Evolutionary conservation across 2,329 filamentous ascomycete genomes (phyloP).

Genomic region (Neophaeococcomyces mojaviensis): DNA sequence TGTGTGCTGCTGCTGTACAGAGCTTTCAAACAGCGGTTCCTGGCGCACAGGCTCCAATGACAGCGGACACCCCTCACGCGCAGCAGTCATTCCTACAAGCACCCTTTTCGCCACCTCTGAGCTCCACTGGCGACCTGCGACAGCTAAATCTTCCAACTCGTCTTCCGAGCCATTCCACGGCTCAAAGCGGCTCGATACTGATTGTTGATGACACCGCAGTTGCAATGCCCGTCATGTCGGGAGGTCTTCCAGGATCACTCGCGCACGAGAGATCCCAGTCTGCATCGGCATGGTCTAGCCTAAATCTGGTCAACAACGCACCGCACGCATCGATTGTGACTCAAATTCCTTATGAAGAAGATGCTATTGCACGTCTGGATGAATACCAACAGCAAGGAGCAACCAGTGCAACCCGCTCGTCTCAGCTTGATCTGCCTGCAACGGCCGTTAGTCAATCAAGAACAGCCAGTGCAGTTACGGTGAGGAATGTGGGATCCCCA

Average conservation of each 20-base stretch:
- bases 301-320: not conserved
- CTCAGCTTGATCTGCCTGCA: not conserved
- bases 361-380: not conserved
- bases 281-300: not conserved
- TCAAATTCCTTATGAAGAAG: not conserved
- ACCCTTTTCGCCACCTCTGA: conserved; percentile 15
- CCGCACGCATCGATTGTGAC: conserved; percentile 1
- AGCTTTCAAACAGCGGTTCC: conserved; percentile 71
- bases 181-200: conserved; percentile 81
- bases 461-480: conserved; percentile 1
- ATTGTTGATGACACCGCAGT: conserved; percentile 59
- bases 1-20: conserved; percentile 70
- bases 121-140: conserved; percentile 14
- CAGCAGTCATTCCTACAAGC: not conserved
- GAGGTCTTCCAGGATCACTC: conserved; percentile 23
- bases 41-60: conserved; percentile 44
- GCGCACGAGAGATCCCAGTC: not conserved
- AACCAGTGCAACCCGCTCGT: not conserved
- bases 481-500: not conserved
- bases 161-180: conserved; percentile 53
- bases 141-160: conserved; percentile 28
- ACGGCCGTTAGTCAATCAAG: not conserved
- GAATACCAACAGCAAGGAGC: not conserved
- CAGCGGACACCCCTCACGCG: not conserved
- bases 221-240: conserved; percentile 31